A percentile compares a stretch with the other conserved stretches of the same genome.
phyloP scores from a whole-genome alignment of 2,329 filamentous ascomycete genomes.

The Paecilomyces niveus region DNA sequence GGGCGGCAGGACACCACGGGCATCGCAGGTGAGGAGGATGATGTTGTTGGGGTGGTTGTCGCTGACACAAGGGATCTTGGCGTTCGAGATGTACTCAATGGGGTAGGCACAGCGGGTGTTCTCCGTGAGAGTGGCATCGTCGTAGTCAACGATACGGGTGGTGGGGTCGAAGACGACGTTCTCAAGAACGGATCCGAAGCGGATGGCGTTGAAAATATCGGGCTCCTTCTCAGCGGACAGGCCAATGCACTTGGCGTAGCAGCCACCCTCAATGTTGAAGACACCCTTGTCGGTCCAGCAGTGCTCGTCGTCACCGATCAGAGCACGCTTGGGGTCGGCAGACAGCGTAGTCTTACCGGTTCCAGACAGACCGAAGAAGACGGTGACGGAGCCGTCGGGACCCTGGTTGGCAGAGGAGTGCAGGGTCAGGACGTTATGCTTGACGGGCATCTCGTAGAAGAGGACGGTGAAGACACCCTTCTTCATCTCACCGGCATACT shows the following conservation, averaged over 20 bases:
- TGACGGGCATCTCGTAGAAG: conserved; percentile 99
- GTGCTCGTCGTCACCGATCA: conserved; percentile 99
- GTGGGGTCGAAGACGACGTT: conserved; percentile 96
- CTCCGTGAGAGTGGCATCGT: conserved; percentile 89
- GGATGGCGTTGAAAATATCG: conserved; percentile 93
- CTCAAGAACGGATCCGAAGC: conserved; percentile 94
- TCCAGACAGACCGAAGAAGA: conserved; percentile 98
- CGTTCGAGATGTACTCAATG: conserved; percentile 98
- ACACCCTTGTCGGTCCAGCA: conserved; percentile 96
- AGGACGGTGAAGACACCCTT: conserved; percentile 98
- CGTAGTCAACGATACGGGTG: conserved; percentile 88
- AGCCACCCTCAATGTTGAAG: conserved; percentile 99
- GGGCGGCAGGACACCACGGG: conserved; percentile 90
- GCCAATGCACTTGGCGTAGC: conserved; percentile 98
- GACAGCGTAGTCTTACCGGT: conserved; percentile 98
- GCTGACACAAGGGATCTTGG: conserved; percentile 94
- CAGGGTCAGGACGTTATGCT: conserved; percentile 97
- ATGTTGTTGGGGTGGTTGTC: conserved; percentile 90
- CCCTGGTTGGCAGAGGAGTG: conserved; percentile 99
- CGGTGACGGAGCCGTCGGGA: conserved; percentile 85
- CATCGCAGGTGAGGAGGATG: conserved; percentile 95
- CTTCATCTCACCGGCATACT: conserved; percentile 98
- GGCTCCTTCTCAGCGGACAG: conserved; percentile 98
- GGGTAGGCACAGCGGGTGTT: conserved; percentile 98
- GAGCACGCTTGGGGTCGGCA: conserved; percentile 87